Evolutionary conservation across 2,329 filamentous ascomycete species (phyloP), one percentile per base, ranked within the genome.

Genomic region (Diaporthe australafricana): DNA sequence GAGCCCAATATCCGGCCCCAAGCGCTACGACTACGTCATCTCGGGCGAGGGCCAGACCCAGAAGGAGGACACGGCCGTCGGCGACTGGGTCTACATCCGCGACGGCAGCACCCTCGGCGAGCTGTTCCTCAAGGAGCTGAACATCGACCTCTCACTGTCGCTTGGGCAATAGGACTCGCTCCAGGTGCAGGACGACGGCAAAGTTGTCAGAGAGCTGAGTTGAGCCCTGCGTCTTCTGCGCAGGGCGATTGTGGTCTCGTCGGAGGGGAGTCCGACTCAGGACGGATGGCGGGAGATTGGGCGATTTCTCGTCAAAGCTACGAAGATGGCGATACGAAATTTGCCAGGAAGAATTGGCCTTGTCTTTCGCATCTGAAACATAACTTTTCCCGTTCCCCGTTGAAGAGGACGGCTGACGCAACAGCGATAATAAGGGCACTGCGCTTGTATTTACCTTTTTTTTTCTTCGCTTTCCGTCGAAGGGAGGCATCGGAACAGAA

Each of bases 11-110:
- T 95, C 94, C 7, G 96, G 96, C 0, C 96, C 96, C 17, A 98
- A 98, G 84, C 92, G 96, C 72, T 99, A 92, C 84, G 95, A 98
- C 82, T 99, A 94, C 89, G 93, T 97, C 70, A 81, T 95, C 65
- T 77, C 86, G 57, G 90, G 91, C 72, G 94, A 96, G 77, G 87
- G 89, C 40, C 93, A 95, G 86, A 83, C 91, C 77, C 88, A 94
- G 79, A 97, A 97, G 84, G 92, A 95, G 81, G 94, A 91, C 40
- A 92, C 91, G 2, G 91, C 87, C 2, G 80, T 81, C 12, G 94
- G 94, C 38, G 88, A 92, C 74, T 99, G 96, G 96, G 87, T 98
- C 60, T 98, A 98, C 80, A 82, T 94, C 71, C 88, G 96, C 60
- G 95, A 98, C 81, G 92, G 92, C n/a, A 90, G 89, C 60, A 93